phyloP scores from a whole-genome alignment of 2,329 filamentous ascomycete species.

The Aspergillus sp. region DNA sequence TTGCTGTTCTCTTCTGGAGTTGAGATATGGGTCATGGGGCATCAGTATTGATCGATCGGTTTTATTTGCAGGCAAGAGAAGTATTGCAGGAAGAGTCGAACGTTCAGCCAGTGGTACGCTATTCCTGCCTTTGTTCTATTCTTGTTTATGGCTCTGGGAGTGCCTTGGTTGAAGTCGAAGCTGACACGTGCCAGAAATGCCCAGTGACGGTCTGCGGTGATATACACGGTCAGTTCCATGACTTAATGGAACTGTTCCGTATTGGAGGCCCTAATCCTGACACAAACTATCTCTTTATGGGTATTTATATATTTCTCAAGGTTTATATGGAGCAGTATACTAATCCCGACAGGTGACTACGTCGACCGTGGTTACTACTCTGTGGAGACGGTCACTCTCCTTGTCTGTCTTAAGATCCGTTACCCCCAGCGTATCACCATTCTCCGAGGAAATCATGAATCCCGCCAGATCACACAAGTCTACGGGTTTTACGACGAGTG shows the following conservation, averaged over 20 bases:
- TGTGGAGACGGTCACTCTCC: slow-evolving; percentile 92
- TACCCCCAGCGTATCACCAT: slow-evolving; percentile 98
- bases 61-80: slow-evolving; percentile 67
- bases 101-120: slow-evolving; percentile 89
- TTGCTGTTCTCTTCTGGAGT: slow-evolving; percentile 5
- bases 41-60: slow-evolving; percentile 1
- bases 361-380: slow-evolving; percentile 99
- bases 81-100: slow-evolving; percentile 97
- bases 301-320: slow-evolving; percentile 45
- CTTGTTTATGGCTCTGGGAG: slow-evolving; percentile 4
- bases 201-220: slow-evolving; percentile 98
- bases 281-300: slow-evolving; percentile 99
- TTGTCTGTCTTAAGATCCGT: slow-evolving; percentile 95
- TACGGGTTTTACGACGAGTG: slow-evolving; percentile 99
- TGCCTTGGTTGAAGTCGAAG: slow-evolving; percentile 9
- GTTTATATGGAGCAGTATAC: background rate
- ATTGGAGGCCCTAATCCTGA: slow-evolving; percentile 97
- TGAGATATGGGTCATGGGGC: slow-evolving; percentile 6
- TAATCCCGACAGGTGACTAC: slow-evolving; percentile 66
- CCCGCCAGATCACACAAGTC: slow-evolving; percentile 96
- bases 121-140: slow-evolving; percentile 12
- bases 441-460: slow-evolving; percentile 97
- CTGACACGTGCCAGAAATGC: slow-evolving; percentile 64
- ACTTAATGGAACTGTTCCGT: slow-evolving; percentile 98
- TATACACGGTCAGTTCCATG: slow-evolving; percentile 98